A percentile compares a stretch with the other conserved stretches of the same genome.
These are phyloP conservation scores for Phaeolepiota aurea DNA, from an alignment of 768 basidiomycete genomes.

Conservation along the genomic window DNA sequence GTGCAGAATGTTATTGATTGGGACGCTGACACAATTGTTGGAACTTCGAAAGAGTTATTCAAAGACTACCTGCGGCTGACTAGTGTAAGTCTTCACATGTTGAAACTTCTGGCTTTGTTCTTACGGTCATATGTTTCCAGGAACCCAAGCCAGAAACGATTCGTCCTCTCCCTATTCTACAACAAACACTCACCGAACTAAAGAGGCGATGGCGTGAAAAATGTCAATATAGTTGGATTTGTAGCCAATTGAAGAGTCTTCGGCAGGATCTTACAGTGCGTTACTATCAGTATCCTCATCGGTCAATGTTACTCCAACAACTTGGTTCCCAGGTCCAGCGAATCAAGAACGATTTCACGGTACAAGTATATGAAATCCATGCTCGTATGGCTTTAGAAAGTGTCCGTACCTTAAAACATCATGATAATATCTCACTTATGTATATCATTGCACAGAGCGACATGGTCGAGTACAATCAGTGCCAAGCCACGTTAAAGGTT, in stretches of 20 bases:
- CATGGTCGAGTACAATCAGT: slow-evolving; percentile 98
- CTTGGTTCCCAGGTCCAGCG: slow-evolving; percentile 72
- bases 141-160: slow-evolving; percentile 94
- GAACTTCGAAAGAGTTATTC: slow-evolving; percentile 82
- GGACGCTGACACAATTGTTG: slow-evolving; percentile 94
- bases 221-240: slow-evolving; percentile 77
- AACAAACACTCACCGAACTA: slow-evolving; percentile 77
- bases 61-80: slow-evolving; percentile 95
- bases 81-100: slow-evolving; percentile 41
- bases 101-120: slow-evolving; percentile 1
- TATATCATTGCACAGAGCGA: slow-evolving; percentile 53
- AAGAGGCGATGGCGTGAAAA: slow-evolving; percentile 86
- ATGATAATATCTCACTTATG: background rate
- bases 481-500: slow-evolving; percentile 82
- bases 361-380: slow-evolving; percentile 96
- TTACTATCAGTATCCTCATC: slow-evolving; percentile 13
- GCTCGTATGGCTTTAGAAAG: slow-evolving; percentile 94
- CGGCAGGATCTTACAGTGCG: slow-evolving; percentile 95
- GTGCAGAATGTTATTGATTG: slow-evolving; percentile 89
- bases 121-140: slow-evolving; percentile 29
- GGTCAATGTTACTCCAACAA: slow-evolving; percentile 3
- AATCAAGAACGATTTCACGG: slow-evolving; percentile 97
- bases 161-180: slow-evolving; percentile 77
- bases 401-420: slow-evolving; percentile 29
- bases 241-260: slow-evolving; percentile 96